Percentiles rank a stretch among this genome's conserved stretches.
phyloP scores from a whole-genome alignment of 257 asterid species.

The Thymus mandschuricus region DNA sequence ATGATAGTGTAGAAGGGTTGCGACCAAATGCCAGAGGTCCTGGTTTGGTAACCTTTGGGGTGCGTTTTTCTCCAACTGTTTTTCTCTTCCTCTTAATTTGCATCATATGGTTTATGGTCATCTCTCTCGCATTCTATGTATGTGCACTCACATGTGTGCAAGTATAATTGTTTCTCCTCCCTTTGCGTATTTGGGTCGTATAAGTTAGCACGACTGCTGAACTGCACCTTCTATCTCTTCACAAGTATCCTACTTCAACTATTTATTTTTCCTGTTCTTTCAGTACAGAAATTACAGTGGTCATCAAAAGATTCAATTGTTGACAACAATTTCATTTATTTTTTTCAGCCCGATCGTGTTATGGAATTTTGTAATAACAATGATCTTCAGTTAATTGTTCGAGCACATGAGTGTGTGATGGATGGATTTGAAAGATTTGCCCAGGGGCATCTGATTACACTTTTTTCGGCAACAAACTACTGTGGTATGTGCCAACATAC shows the following conservation, averaged over 20 bases:
- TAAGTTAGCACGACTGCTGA: neutral
- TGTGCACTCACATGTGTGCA: neutral
- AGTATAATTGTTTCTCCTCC: neutral
- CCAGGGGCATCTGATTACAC: slow-evolving; percentile 96
- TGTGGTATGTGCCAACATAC: slow-evolving; percentile 65
- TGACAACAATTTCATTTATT: slow-evolving; percentile 25
- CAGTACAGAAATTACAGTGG: neutral
- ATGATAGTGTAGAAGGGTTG: slow-evolving; percentile 98
- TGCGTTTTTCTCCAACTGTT: slow-evolving; percentile 43
- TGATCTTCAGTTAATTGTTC: slow-evolving; percentile 92
- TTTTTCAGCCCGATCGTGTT: slow-evolving; percentile 94
- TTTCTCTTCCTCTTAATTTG: neutral
- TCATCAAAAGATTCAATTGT: slow-evolving; percentile 9
- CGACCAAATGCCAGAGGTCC: slow-evolving; percentile 99
- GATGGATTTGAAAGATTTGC: slow-evolving; percentile 99
- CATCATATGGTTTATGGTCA: neutral
- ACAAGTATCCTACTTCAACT: neutral
- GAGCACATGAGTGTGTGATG: slow-evolving; percentile 99
- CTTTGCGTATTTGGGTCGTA: neutral
- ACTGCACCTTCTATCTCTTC: neutral
- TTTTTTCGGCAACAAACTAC: slow-evolving; percentile 97
- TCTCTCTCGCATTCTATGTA: neutral
- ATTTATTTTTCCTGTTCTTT: neutral
- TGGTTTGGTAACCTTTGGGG: slow-evolving; percentile 99
- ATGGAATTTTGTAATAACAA: slow-evolving; percentile 98